Evolutionary conservation across 345 rosid species (phyloP).

Genomic region (Citrus maxima): DNA sequence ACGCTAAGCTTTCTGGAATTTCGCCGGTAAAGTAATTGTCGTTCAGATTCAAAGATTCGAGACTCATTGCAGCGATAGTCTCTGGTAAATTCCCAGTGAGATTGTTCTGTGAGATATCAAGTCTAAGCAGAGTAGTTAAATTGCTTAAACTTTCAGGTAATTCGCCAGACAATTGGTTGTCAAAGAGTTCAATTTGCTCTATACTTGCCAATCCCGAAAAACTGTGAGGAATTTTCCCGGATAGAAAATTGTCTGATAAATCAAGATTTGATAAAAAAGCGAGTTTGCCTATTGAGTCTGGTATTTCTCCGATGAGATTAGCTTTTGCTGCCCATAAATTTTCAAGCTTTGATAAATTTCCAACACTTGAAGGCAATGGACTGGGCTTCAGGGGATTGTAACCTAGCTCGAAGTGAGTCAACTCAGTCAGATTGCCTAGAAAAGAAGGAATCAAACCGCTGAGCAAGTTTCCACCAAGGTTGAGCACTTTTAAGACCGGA

Average conservation of each 20-base stretch:
- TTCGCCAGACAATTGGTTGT: slow-evolving; percentile 41
- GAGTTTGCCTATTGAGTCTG: slow-evolving; percentile 46
- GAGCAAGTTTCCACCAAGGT: slow-evolving; percentile 30
- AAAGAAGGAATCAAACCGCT: slow-evolving; percentile 49
- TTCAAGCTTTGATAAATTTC: slow-evolving; percentile 52
- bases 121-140: slow-evolving; percentile 30
- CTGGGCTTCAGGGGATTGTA: slow-evolving; percentile 39
- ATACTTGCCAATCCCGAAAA: slow-evolving; percentile 38
- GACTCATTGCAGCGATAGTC: slow-evolving; percentile 39
- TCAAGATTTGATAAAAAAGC: slow-evolving; percentile 42
- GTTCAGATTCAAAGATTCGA: slow-evolving; percentile 46
- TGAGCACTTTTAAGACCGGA: slow-evolving; percentile 30
- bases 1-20: slow-evolving; percentile 44
- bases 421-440: slow-evolving; percentile 44
- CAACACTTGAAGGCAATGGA: slow-evolving; percentile 44
- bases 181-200: slow-evolving; percentile 44
- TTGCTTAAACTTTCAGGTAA: slow-evolving; percentile 54
- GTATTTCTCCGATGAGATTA: slow-evolving; percentile 53
- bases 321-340: slow-evolving; percentile 23
- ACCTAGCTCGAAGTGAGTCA: slow-evolving; percentile 40
- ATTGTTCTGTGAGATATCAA: slow-evolving; percentile 66
- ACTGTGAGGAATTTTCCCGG: slow-evolving; percentile 48
- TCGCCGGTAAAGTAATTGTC: slow-evolving; percentile 59
- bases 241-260: slow-evolving; percentile 37
- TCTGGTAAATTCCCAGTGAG: slow-evolving; percentile 52